Evolutionary conservation across 352 stramenopile genomes (phyloP).

Genomic region (Thalassiosira mediterranea): DNA sequence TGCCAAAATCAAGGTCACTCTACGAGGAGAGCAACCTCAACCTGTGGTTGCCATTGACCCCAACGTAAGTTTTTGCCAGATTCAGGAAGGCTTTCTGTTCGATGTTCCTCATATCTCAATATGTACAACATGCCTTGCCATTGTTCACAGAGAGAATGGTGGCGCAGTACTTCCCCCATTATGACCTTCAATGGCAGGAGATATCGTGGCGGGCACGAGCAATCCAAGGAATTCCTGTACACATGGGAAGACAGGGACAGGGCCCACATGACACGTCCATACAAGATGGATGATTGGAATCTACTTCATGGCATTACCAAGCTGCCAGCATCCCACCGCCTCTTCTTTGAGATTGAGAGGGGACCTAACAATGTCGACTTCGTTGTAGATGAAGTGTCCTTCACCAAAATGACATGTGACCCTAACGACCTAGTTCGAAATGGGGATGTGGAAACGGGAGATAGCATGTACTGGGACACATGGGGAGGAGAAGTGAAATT

Average conservation of each 20-base stretch:
- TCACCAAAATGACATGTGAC: slow-evolving; percentile 39
- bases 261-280: slow-evolving; percentile 30
- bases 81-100: no score
- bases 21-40: no score
- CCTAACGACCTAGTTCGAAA: slow-evolving; percentile 40
- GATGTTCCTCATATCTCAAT: no score
- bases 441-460: slow-evolving; percentile 39
- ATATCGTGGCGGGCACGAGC: not conserved
- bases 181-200: not conserved
- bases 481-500: slow-evolving; percentile 6
- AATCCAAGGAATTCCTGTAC: slow-evolving; percentile 12
- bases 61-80: no score
- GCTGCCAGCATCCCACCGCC: slow-evolving; percentile 14
- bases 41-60: no score
- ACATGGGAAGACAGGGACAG: slow-evolving; percentile 19
- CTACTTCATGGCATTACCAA: slow-evolving; percentile 47
- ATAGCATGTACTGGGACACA: slow-evolving; percentile 46
- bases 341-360: slow-evolving; percentile 46
- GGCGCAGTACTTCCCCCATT: not conserved
- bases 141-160: no score
- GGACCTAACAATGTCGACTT: slow-evolving; percentile 45
- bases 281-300: slow-evolving; percentile 39
- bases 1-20: slow-evolving; percentile 51
- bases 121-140: no score
- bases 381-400: slow-evolving; percentile 39